Conservation (phyloP, 768 basidiomycete species). For the Russula virescens region DNA sequence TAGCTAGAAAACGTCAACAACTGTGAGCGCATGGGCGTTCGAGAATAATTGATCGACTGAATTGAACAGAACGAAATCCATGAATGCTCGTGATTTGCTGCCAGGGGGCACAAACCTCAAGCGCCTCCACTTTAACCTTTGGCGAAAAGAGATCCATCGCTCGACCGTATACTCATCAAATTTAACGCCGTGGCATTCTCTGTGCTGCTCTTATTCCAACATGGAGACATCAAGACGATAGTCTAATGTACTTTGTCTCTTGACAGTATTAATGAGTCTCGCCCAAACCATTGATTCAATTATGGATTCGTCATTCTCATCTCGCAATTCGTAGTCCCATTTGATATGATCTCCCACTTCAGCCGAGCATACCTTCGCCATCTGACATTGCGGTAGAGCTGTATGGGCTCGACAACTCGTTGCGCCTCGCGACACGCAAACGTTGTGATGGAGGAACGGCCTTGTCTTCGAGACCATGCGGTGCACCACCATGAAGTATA, state of each 20-base stretch:
- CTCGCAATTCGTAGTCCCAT: not conserved
- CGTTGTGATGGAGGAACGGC: slow-evolving; percentile 45
- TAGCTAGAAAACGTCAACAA: too few species aligned
- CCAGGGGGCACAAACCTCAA: too few species aligned
- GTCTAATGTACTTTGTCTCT: not conserved
- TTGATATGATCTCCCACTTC: slow-evolving; percentile 10
- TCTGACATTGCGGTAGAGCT: slow-evolving; percentile 34
- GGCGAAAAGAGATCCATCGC: too few species aligned
- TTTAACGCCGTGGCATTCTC: not conserved
- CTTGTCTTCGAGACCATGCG: slow-evolving; percentile 46
- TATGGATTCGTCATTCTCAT: not conserved
- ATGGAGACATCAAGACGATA: not conserved
- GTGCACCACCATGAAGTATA: slow-evolving; percentile 48
- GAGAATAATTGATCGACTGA: too few species aligned
- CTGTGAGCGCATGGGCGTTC: too few species aligned
- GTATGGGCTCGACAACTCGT: slow-evolving; percentile 33
- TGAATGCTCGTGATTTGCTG: too few species aligned
- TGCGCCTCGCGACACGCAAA: slow-evolving; percentile 38
- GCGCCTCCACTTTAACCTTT: too few species aligned
- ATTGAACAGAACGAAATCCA: too few species aligned
- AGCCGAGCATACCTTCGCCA: slow-evolving; percentile 33
- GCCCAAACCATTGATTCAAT: not conserved
- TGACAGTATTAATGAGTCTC: not conserved
- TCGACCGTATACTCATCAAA: not conserved
- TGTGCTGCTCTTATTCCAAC: not conserved